Conservation (phyloP, 495 filamentous ascomycete genomes). For the Penicillium salamii region DNA sequence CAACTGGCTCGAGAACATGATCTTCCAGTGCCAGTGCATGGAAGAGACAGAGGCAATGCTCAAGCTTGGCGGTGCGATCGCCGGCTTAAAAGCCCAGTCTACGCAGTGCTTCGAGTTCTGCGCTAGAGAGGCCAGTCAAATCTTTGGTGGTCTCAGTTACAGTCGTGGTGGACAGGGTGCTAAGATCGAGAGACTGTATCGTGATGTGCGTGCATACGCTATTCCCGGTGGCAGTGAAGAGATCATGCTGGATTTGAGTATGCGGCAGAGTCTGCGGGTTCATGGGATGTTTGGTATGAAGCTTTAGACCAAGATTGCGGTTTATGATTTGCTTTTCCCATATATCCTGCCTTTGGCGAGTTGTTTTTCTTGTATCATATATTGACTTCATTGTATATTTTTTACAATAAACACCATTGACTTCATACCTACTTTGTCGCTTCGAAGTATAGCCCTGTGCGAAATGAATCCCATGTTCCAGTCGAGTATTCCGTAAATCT, state of each 20-base stretch:
- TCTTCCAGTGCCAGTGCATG: slow-evolving; percentile 93
- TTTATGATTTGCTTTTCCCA: not conserved
- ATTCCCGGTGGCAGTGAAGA: slow-evolving; percentile 97
- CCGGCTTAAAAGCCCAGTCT: slow-evolving; percentile 86
- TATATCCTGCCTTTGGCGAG: not conserved
- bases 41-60: slow-evolving; percentile 93
- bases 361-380: not conserved
- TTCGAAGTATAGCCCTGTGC: no score
- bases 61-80: slow-evolving; percentile 91
- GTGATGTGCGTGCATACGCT: slow-evolving; percentile 96
- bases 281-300: slow-evolving; percentile 95
- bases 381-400: not conserved
- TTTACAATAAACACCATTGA: no score
- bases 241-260: slow-evolving; percentile 98
- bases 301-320: slow-evolving; percentile 58
- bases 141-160: slow-evolving; percentile 94
- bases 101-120: slow-evolving; percentile 97
- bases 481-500: no score
- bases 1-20: slow-evolving; percentile 95
- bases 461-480: no score
- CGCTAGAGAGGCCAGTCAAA: slow-evolving; percentile 93
- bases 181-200: slow-evolving; percentile 92
- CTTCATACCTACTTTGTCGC: no score
- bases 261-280: slow-evolving; percentile 86
- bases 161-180: slow-evolving; percentile 89